These are phyloP conservation scores for Diaporthe helianthi DNA, from an alignment of 2,329 filamentous ascomycete genomes.

Conservation along the genomic window DNA sequence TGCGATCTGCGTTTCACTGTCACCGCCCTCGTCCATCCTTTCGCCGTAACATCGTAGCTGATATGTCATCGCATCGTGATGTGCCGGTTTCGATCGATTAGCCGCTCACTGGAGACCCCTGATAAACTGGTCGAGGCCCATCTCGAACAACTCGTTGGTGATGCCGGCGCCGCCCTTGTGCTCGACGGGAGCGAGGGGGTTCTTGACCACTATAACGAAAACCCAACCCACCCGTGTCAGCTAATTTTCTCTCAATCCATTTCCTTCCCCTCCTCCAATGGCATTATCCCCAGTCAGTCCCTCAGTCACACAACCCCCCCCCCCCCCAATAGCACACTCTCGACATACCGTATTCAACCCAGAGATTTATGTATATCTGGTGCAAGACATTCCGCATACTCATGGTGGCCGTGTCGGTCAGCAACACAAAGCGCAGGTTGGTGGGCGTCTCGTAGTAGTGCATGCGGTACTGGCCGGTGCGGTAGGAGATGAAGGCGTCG, in stretches of 20 bases:
- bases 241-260: neutral
- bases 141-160: slow-evolving; percentile 73
- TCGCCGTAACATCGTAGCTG: too few species aligned
- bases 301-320: too few species aligned
- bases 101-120: slow-evolving; percentile 56
- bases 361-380: slow-evolving; percentile 98
- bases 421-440: slow-evolving; percentile 94
- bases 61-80: too few species aligned
- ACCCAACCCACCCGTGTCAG: slow-evolving; percentile 34
- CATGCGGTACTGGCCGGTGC: slow-evolving; percentile 94
- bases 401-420: slow-evolving; percentile 86
- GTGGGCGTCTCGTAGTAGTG: slow-evolving; percentile 99
- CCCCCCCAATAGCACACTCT: neutral
- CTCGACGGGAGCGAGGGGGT: slow-evolving; percentile 72
- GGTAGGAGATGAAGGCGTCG: slow-evolving; percentile 93
- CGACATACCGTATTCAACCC: slow-evolving; percentile 86
- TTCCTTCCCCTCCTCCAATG: neutral
- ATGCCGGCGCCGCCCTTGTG: slow-evolving; percentile 74
- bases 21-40: too few species aligned
- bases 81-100: too few species aligned
- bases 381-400: slow-evolving; percentile 95
- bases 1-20: too few species aligned
- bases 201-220: slow-evolving; percentile 72
- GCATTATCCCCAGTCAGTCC: neutral
- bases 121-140: slow-evolving; percentile 80